Evolutionary conservation across 139 green algal genomes (phyloP).

Genomic region (Pleodorina starrii): DNA sequence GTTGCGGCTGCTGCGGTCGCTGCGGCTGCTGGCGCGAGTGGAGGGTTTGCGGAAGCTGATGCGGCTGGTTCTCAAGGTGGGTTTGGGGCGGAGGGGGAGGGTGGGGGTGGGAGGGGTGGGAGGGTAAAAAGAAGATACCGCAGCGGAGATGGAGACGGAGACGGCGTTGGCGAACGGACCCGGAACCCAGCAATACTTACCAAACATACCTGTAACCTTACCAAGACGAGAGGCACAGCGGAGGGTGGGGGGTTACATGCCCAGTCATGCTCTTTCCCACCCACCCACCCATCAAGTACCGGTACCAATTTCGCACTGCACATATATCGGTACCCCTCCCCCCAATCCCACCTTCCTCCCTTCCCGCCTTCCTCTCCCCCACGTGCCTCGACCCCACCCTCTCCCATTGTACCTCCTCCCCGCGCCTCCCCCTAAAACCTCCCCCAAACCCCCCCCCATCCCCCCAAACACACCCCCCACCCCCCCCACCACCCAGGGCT

Average conservation of each 20-base stretch:
- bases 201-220: too few species aligned
- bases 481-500: constrained; percentile 7
- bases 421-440: background rate
- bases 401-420: background rate
- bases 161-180: too few species aligned
- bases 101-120: background rate
- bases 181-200: too few species aligned
- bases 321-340: too few species aligned
- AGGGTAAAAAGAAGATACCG: too few species aligned
- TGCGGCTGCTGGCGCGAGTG: constrained; percentile 58
- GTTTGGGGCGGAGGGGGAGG: background rate
- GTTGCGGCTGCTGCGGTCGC: constrained; percentile 58
- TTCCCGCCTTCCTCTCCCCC: background rate
- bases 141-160: too few species aligned
- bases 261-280: too few species aligned
- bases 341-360: too few species aligned
- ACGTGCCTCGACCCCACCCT: background rate
- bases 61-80: constrained; percentile 44
- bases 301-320: too few species aligned
- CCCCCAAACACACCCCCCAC: background rate
- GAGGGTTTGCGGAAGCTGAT: constrained; percentile 38
- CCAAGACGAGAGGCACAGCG: too few species aligned
- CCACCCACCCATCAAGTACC: too few species aligned
- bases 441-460: background rate
- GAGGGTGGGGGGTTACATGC: too few species aligned